Base-by-base conservation (phyloP, 1,139 yeast species). In the Hemisphaericaspora xylofermentans region DNA sequence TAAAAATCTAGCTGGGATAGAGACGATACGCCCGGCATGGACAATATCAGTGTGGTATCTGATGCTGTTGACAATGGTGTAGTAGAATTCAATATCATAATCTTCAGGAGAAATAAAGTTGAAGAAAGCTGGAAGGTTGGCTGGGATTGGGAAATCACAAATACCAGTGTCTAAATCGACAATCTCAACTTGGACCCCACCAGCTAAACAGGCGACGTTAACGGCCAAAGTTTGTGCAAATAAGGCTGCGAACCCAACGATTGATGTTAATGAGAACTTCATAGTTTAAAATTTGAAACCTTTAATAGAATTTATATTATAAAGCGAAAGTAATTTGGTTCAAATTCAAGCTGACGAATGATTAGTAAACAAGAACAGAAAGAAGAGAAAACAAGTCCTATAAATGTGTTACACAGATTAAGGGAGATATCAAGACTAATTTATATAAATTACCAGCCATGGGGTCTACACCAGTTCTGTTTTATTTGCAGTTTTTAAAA, bases 161-260 rank as follows among this genome's bases (percentile, higher is more conserved):
- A 43, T 46, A 48, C 74, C 76, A 38, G 75, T 64, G 45, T 63
- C 74, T 46, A 62, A 62, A 58, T 68, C 74, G 39, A 69, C 75
- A 35, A 58, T 57, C 26, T 66, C 67, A 26, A 60, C 63, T 35
- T 52, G 43, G 34, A 39, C 56, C 46, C 72, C 73, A 47, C 63
- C 53, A 39, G 66, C 66, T 39, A 60, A 49, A 61, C 76, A 71
- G 40, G 63, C 69, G 41, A 70, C 75, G 41, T 65, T 57, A 41
- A 49, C 39, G 37, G 72, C 69, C 35, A 52, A 39, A 38, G 60
- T 53, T 19, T 53, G 39, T 22, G 60, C 51, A 17, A 51, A 51
- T 33, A 60, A 51, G 40, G 64, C 53, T 33, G 59, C 49, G 29
- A 46, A 38, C 14, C 48, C 45, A 35, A 43, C 40, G 19, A 45